phyloP scores from a whole-genome alignment of 257 asterid genomes.

The Jasminum sambac region DNA sequence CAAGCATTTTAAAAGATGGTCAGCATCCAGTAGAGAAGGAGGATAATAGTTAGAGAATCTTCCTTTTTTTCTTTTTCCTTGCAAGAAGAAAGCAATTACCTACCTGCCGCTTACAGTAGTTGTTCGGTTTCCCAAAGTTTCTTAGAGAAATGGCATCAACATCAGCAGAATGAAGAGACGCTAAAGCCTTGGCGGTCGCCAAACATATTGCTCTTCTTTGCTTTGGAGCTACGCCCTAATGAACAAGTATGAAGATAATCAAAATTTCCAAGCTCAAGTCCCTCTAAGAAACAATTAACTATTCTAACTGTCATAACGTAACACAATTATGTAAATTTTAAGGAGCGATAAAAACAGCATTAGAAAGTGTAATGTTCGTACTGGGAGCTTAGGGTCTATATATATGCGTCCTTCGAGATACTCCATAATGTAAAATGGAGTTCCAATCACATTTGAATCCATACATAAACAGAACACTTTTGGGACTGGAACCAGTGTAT shows the following conservation, averaged over 20 bases:
- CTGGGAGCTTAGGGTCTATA: conserved; percentile 80
- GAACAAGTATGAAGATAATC: conserved; percentile 17
- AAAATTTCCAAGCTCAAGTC: conserved; percentile 12
- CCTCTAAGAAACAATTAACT: conserved; percentile 6
- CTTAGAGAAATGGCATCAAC: conserved; percentile 74
- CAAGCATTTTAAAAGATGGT: background rate
- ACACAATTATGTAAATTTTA: conserved; percentile 9
- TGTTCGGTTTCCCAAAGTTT: conserved; percentile 64
- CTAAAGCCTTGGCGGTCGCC: conserved; percentile 85
- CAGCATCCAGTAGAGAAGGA: conserved; percentile 10
- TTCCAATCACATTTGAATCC: conserved; percentile 80
- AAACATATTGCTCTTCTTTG: conserved; percentile 67
- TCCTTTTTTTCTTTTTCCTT: background rate
- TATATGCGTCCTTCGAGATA: conserved; percentile 92
- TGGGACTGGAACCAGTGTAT: conserved; percentile 84
- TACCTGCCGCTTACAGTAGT: conserved; percentile 96
- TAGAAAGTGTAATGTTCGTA: conserved; percentile 33
- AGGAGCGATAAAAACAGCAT: conserved; percentile 7
- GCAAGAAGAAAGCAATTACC: conserved; percentile 11
- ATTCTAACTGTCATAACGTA: background rate
- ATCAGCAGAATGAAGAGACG: conserved; percentile 78
- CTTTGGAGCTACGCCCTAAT: conserved; percentile 64
- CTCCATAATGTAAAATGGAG: conserved; percentile 97
- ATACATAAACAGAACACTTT: conserved; percentile 86
- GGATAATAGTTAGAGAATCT: background rate